Evolutionary conservation across 116 monocot species (phyloP).

Genomic region (Dioscorea cayenensis): DNA sequence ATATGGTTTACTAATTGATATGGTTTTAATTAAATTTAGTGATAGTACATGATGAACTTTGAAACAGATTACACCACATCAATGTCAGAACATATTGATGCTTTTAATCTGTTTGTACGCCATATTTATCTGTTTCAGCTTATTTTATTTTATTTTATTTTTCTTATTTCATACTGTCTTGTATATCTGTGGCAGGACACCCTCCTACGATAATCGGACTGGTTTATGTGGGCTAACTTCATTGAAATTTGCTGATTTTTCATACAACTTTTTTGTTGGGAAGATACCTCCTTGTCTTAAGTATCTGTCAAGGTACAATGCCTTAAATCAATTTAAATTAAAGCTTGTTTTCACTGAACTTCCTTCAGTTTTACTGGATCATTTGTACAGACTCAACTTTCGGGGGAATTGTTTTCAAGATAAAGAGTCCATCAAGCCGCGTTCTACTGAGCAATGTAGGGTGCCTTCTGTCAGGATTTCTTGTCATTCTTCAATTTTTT

Average conservation of each 20-base stretch:
- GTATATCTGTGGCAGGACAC: constrained; percentile 17
- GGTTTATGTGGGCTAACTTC: constrained; percentile 49
- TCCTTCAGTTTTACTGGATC: constrained; percentile 17
- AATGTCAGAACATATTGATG: too few relatives aligned
- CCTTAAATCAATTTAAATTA: constrained; percentile 4
- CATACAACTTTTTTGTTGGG: constrained; percentile 81
- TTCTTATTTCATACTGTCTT: not conserved
- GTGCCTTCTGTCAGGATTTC: not conserved
- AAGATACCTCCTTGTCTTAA: constrained; percentile 63
- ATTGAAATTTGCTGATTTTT: constrained; percentile 62
- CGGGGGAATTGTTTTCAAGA: constrained; percentile 69
- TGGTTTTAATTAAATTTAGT: too few relatives aligned
- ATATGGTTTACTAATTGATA: too few relatives aligned
- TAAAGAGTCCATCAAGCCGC: constrained; percentile 31
- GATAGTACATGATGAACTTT: too few relatives aligned
- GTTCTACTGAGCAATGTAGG: constrained; percentile 57
- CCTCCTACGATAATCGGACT: constrained; percentile 12
- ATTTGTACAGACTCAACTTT: constrained; percentile 63
- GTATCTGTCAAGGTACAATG: constrained; percentile 54
- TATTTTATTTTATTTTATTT: not conserved
- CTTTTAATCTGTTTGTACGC: not conserved
- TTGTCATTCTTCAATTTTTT: constrained; percentile 42
- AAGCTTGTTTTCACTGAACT: constrained; percentile 15
- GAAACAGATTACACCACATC: too few relatives aligned
- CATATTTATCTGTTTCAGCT: not conserved